Percentiles rank a stretch among this genome's conserved stretches.
These are phyloP conservation scores for Blastobotrys robertii DNA, from an alignment of 805 yeast genomes.

Conservation along the genomic window DNA sequence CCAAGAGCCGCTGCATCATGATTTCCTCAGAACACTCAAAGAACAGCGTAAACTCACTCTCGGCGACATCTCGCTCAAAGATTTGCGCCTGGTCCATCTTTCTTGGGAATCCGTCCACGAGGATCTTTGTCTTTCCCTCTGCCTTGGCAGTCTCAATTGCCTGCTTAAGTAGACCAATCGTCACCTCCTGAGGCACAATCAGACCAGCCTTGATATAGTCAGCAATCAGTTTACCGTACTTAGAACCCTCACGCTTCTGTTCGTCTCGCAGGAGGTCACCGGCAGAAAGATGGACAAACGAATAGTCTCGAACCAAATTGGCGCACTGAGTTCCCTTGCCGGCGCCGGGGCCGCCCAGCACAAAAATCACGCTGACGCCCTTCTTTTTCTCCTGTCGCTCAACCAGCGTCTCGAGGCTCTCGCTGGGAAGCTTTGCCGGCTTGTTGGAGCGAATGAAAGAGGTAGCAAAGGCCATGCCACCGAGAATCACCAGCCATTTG, in stretches of 20 bases:
- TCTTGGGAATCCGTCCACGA: conserved; percentile 95
- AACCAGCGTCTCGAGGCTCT: conserved; percentile 1
- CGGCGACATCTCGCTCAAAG: conserved; percentile 61
- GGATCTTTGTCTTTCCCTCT: conserved; percentile 53
- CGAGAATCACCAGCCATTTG: conserved; percentile 4
- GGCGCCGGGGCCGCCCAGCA: conserved; percentile 95
- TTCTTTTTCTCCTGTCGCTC: not conserved
- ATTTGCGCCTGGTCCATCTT: conserved; percentile 96
- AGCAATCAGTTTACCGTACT: conserved; percentile 78
- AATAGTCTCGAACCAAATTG: conserved; percentile 66
- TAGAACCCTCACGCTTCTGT: conserved; percentile 70
- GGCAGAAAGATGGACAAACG: conserved; percentile 86
- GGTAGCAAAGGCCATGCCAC: conserved; percentile 5
- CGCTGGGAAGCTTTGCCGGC: not conserved
- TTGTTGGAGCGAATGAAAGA: not conserved
- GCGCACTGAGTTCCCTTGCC: conserved; percentile 98
- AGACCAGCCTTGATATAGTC: conserved; percentile 76
- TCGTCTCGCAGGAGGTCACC: conserved; percentile 93
- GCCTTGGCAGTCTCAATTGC: conserved; percentile 50
- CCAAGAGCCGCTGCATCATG: conserved; percentile 75
- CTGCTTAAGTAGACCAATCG: conserved; percentile 70
- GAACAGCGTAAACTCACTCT: conserved; percentile 29
- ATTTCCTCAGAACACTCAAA: conserved; percentile 62
- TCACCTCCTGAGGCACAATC: conserved; percentile 90
- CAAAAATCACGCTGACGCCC: conserved; percentile 51